Percentiles rank a stretch among this genome's conserved stretches.
phyloP scores from a whole-genome alignment of 1,284 basidiomycete genomes.

The Laetiporus sulphureus region DNA sequence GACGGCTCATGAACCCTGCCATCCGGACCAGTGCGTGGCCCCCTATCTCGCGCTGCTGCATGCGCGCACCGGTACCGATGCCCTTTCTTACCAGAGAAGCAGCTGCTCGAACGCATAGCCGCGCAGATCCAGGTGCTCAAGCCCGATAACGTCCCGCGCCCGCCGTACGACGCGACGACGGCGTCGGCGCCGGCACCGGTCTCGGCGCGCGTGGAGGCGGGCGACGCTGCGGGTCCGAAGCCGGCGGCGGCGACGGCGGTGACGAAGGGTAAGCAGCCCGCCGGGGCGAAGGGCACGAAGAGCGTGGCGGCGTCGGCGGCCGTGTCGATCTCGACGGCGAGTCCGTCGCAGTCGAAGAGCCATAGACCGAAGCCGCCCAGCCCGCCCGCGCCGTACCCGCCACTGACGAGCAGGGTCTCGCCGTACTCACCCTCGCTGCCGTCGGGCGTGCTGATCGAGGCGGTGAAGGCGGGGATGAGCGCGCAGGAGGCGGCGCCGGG shows the following conservation, averaged over 20 bases:
- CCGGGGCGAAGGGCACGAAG: constrained; percentile 28
- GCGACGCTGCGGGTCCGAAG: constrained; percentile 13
- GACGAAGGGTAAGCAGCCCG: constrained; percentile 38
- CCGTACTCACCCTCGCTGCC: constrained; percentile 67
- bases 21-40: constrained; percentile 74
- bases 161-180: constrained; percentile 48
- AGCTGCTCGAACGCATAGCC: constrained; percentile 72
- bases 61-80: constrained; percentile 2
- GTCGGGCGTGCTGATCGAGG: constrained; percentile 66
- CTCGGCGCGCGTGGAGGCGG: constrained; percentile 12
- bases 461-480: constrained; percentile 75
- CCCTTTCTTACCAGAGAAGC: constrained; percentile 56
- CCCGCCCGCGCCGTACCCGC: constrained; percentile 50
- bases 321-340: constrained; percentile 18
- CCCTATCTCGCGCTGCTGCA: constrained; percentile 2
- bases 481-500: constrained; percentile 39
- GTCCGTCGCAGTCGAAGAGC: constrained; percentile 27
- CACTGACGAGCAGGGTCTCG: constrained; percentile 48
- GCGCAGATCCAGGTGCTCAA: constrained; percentile 70
- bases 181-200: no score
- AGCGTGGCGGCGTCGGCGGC: constrained; percentile 16
- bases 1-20: constrained; percentile 59
- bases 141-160: constrained; percentile 63
- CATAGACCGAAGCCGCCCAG: constrained; percentile 35
- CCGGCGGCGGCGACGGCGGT: constrained; percentile 21